These are phyloP conservation scores for Pyronema domesticum DNA, from an alignment of 495 filamentous ascomycete genomes.

Conservation along the genomic window DNA sequence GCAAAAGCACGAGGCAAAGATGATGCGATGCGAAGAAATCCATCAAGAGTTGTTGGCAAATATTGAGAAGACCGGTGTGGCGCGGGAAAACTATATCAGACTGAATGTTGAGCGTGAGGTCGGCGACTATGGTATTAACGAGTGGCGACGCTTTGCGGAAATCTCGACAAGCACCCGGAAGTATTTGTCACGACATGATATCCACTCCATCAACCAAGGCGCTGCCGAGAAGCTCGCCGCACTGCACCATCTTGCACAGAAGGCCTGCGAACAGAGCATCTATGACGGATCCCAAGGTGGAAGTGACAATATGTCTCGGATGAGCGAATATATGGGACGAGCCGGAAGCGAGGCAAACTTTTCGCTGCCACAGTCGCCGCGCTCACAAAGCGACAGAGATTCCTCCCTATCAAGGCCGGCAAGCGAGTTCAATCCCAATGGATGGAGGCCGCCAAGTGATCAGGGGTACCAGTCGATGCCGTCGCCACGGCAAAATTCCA, in stretches of 20 bases:
- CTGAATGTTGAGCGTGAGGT: constrained; percentile 94
- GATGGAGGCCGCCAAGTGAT: neutral
- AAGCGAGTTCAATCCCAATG: neutral
- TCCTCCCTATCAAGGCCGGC: neutral
- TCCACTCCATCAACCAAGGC: constrained; percentile 54
- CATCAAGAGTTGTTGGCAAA: constrained; percentile 72
- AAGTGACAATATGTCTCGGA: neutral
- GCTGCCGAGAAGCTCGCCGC: constrained; percentile 69
- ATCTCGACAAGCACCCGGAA: constrained; percentile 78
- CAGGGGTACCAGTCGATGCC: neutral
- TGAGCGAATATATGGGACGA: neutral
- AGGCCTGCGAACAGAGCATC: too few relatives aligned
- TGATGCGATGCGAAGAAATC: constrained; percentile 82
- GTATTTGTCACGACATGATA: constrained; percentile 55
- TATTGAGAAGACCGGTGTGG: constrained; percentile 58
- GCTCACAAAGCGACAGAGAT: neutral
- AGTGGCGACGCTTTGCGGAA: constrained; percentile 81
- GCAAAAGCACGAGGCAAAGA: constrained; percentile 65
- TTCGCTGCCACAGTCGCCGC: neutral
- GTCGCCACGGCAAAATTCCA: neutral
- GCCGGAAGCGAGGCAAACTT: neutral
- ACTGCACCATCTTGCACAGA: constrained; percentile 37
- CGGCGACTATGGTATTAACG: constrained; percentile 96
- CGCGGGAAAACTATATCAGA: constrained; percentile 78
- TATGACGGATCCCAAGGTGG: neutral